Evolutionary conservation across 2,329 filamentous ascomycete genomes (phyloP), one percentile per base, ranked within the genome.

Genomic region (Alternaria ventricosa): DNA sequence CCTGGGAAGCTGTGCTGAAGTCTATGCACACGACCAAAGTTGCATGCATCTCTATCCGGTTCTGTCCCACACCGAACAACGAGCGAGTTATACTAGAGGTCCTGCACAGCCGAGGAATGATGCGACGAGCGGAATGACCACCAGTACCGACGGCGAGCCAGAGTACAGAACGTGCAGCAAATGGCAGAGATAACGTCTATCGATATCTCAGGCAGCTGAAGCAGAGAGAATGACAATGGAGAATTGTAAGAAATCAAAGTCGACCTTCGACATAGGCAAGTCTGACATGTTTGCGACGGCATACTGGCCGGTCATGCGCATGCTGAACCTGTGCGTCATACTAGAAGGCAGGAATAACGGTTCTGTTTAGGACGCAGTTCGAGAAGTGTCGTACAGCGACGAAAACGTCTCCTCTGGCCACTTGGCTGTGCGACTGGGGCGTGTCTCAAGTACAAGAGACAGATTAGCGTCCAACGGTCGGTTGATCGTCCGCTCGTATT

Each of bases 371-470:
- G 33, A 45, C 25, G 25, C 22, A 23, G 18, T 62, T 59, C 51
- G 55, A 62, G 55, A 62, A 65, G 10, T 12, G 55, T 63, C 41
- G 60, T 60, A 66, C 49, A 56, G 36, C 20, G 25, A 55, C 55
- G 57, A 50, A 44, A 49, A 60, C 28, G 20, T 47, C 46, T 47
- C 27, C 44, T 45, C 55, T 51, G 27, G 27, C 44, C 63, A 23
- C 25, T 55, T 18, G 54, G 18, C 25, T 23, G 55, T 36, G 18
- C 43, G 44, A 58, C 50, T 60, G 44, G 49, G 57, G 49, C 51
- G 57, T 49, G 53, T 28, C 43, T 41, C 15, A 49, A 49, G 33
- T 27, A 64, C 44, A 46, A 41, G 28, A 49, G 20, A 15, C 30
- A 36, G 18, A 36, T 36, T 51, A 36, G 49, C 20, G 33, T 20